These are phyloP conservation scores for Acer negundo DNA, from an alignment of 345 rosid species.

Conservation along the genomic window DNA sequence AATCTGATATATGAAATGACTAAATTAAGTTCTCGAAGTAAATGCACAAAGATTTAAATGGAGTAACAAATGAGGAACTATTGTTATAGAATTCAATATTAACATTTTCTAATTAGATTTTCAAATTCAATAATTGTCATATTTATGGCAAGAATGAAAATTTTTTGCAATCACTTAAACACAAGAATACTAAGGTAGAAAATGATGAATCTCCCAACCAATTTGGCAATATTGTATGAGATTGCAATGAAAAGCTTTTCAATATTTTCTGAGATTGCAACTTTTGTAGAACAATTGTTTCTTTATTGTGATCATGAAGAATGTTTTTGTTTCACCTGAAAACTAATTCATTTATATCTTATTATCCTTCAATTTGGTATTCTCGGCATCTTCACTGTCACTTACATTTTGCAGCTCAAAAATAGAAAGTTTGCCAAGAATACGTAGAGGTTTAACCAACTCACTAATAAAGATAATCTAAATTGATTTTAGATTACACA, in stretches of 20 bases:
- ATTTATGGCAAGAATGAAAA: constrained; percentile 38
- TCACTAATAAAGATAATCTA: constrained; percentile 37
- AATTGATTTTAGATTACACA: constrained; percentile 31
- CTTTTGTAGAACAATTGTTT: background rate
- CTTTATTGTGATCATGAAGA: constrained; percentile 13
- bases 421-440: constrained; percentile 31
- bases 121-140: constrained; percentile 17
- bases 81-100: too few relatives aligned
- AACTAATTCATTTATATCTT: constrained; percentile 29
- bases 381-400: constrained; percentile 32
- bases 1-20: too few relatives aligned
- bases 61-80: too few relatives aligned
- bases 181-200: constrained; percentile 23
- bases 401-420: constrained; percentile 35
- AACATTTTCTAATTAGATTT: too few relatives aligned
- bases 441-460: constrained; percentile 27
- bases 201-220: constrained; percentile 38
- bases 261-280: constrained; percentile 31
- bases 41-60: too few relatives aligned
- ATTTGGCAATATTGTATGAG: constrained; percentile 31
- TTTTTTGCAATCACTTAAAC: constrained; percentile 30
- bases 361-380: constrained; percentile 30
- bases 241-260: constrained; percentile 32
- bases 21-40: too few relatives aligned
- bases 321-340: constrained; percentile 28